These are phyloP conservation scores for Annulohypoxylon moriforme DNA, from an alignment of 495 filamentous ascomycete genomes.

Conservation along the genomic window DNA sequence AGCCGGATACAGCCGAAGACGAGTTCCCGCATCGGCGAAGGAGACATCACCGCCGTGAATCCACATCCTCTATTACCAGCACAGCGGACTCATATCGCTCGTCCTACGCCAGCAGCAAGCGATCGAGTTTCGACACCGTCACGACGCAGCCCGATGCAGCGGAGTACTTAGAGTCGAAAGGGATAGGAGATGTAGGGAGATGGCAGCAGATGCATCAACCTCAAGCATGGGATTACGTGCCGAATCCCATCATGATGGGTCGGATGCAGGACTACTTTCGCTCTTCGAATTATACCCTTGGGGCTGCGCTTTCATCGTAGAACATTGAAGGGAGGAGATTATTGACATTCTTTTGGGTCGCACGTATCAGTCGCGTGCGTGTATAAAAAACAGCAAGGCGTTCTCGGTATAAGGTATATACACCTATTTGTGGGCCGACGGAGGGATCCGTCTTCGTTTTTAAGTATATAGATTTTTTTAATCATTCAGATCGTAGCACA, in stretches of 20 bases:
- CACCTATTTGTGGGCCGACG: background rate
- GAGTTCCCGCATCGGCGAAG: slow-evolving; percentile 15
- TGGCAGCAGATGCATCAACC: slow-evolving; percentile 16
- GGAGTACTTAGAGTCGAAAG: slow-evolving; percentile 9
- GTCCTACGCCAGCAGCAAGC: slow-evolving; percentile 36
- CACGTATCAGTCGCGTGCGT: background rate
- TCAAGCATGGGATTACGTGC: background rate
- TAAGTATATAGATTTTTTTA: slow-evolving; percentile 13
- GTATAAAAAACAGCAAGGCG: slow-evolving; percentile 11
- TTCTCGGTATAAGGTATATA: background rate
- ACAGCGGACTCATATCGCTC: slow-evolving; percentile 25
- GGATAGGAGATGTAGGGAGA: background rate
- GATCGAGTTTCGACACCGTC: slow-evolving; percentile 39
- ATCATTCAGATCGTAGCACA: background rate
- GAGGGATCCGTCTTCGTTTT: background rate
- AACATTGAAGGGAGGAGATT: slow-evolving; percentile 7
- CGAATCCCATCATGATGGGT: slow-evolving; percentile 45
- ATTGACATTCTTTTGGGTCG: slow-evolving; percentile 1
- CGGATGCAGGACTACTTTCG: slow-evolving; percentile 50
- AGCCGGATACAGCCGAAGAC: slow-evolving; percentile 1
- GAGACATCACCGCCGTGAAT: slow-evolving; percentile 33
- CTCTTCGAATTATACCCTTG: slow-evolving; percentile 42
- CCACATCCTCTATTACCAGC: slow-evolving; percentile 24
- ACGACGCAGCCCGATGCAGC: slow-evolving; percentile 42
- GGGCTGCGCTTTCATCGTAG: slow-evolving; percentile 36